Evolutionary conservation across 148 eudicot genomes (phyloP).

Genomic region (Simmondsia chinensis): DNA sequence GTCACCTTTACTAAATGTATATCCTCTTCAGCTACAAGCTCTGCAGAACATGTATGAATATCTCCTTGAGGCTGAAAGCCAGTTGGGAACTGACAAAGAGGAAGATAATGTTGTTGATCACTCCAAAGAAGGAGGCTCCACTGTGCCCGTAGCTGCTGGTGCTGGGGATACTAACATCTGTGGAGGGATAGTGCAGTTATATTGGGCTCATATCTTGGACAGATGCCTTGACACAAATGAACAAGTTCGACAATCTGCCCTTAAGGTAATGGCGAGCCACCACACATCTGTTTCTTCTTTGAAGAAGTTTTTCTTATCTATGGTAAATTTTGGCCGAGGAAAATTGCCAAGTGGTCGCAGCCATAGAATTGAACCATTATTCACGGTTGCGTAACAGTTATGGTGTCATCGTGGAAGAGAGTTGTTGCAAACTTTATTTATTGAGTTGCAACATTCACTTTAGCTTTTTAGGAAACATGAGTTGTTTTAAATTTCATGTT

Average conservation of each 20-base stretch:
- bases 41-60: conserved; percentile 88
- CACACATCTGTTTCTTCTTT: background rate
- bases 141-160: conserved; percentile 96
- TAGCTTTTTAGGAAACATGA: no score
- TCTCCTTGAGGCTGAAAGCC: conserved; percentile 88
- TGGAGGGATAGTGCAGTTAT: conserved; percentile 86
- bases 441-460: no score
- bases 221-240: conserved; percentile 85
- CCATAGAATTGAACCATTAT: no score
- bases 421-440: no score
- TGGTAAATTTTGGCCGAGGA: no score
- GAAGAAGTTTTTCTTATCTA: background rate
- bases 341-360: no score
- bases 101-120: conserved; percentile 25
- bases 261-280: conserved; percentile 47
- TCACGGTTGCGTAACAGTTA: no score
- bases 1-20: conserved; percentile 14
- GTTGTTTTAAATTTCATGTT: no score
- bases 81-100: conserved; percentile 48
- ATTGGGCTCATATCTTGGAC: conserved; percentile 72
- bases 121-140: conserved; percentile 38
- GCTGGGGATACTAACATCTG: conserved; percentile 96
- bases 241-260: conserved; percentile 72
- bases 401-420: no score
- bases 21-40: conserved; percentile 64